Percentiles rank a stretch among this genome's conserved stretches.
Conservation (phyloP, 2,329 filamentous ascomycete genomes). For the Raffaelea arxii region DNA sequence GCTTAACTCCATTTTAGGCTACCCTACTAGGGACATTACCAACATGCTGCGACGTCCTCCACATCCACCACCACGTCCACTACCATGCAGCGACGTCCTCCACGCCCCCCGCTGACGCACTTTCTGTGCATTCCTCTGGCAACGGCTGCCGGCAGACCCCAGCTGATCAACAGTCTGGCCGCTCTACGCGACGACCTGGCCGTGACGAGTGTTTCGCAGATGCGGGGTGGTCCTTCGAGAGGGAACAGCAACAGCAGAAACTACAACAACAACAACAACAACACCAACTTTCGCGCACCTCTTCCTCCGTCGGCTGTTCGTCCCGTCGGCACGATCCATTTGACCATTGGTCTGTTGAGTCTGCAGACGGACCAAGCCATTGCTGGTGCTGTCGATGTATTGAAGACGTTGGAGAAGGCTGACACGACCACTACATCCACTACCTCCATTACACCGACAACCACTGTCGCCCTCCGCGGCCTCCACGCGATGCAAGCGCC, state of each 20-base stretch:
- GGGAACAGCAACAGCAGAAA: too few species aligned
- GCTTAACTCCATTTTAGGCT: not conserved
- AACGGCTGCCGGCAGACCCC: slow-evolving; percentile 46
- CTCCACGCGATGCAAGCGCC: slow-evolving; percentile 53
- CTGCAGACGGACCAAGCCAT: slow-evolving; percentile 35
- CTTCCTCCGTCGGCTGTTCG: slow-evolving; percentile 61
- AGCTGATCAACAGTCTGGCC: slow-evolving; percentile 54
- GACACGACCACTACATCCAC: not conserved
- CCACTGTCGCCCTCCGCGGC: slow-evolving; percentile 39
- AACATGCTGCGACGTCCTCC: not conserved
- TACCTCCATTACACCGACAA: too few species aligned
- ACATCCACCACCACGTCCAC: not conserved
- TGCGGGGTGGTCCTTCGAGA: too few species aligned
- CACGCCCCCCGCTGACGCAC: slow-evolving; percentile 41
- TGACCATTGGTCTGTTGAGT: slow-evolving; percentile 82
- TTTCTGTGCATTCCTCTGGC: slow-evolving; percentile 70
- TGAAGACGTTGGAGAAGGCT: slow-evolving; percentile 27
- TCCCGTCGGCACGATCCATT: slow-evolving; percentile 70
- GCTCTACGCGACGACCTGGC: slow-evolving; percentile 52
- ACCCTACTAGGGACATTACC: not conserved
- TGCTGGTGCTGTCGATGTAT: slow-evolving; percentile 30
- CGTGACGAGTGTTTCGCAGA: too few species aligned
- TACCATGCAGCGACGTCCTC: not conserved
- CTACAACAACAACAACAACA: too few species aligned
- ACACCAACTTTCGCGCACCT: too few species aligned